Conservation (phyloP, 768 basidiomycete species). For the Coprinellus micaceus region DNA sequence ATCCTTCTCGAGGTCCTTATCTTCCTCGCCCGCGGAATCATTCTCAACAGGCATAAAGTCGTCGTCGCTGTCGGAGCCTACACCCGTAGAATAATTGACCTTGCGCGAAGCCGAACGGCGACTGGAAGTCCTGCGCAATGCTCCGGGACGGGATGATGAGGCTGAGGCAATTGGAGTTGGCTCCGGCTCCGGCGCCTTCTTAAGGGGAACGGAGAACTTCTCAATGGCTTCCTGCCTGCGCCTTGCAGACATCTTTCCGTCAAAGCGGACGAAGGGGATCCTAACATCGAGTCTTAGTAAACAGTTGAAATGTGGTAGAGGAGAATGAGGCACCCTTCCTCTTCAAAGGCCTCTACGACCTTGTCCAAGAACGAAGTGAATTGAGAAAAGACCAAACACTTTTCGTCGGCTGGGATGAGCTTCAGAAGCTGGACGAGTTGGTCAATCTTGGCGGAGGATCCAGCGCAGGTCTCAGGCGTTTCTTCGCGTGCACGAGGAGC, state of each 20-base stretch:
- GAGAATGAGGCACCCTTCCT: constrained; percentile 46
- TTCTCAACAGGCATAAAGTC: constrained; percentile 22
- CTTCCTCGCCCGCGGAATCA: constrained; percentile 35
- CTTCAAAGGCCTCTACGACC: constrained; percentile 25
- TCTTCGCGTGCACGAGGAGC: constrained; percentile 38
- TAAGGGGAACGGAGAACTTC: constrained; percentile 67
- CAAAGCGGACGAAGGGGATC: constrained; percentile 76
- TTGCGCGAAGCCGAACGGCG: constrained; percentile 6
- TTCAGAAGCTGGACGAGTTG: constrained; percentile 72
- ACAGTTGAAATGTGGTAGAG: background rate
- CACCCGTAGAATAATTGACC: background rate
- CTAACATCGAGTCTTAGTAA: constrained; percentile 29
- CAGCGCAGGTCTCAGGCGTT: constrained; percentile 36
- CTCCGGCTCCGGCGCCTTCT: constrained; percentile 18
- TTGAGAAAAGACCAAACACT: constrained; percentile 86
- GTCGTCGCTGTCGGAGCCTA: constrained; percentile 13
- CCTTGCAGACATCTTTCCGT: constrained; percentile 81
- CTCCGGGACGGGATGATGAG: too few relatives aligned
- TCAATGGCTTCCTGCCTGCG: constrained; percentile 74
- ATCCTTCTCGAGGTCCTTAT: constrained; percentile 21
- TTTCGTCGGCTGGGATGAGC: constrained; percentile 65
- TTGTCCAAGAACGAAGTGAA: constrained; percentile 85
- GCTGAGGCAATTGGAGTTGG: background rate
- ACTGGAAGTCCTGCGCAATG: background rate
- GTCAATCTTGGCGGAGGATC: constrained; percentile 82